These are phyloP conservation scores for Prosopis cineraria DNA, from an alignment of 306 rosid genomes.

Conservation along the genomic window DNA sequence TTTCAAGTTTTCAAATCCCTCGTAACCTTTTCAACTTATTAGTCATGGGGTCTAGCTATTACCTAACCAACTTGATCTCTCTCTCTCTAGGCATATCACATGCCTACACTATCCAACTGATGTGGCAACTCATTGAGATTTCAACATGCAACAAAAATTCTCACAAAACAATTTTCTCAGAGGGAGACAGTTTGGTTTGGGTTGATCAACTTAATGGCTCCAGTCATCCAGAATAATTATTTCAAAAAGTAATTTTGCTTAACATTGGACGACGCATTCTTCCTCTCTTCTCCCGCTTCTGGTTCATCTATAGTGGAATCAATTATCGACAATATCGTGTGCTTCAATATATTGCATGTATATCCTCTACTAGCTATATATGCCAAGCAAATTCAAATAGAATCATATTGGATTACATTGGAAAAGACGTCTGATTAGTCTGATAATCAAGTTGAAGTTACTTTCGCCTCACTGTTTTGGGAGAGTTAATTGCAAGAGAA, in stretches of 20 bases:
- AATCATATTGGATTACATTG: not conserved
- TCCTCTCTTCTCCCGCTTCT: not conserved
- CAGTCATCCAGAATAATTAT: constrained; percentile 5
- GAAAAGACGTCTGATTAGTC: not conserved
- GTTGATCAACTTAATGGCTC: constrained; percentile 4
- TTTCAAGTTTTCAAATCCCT: not conserved
- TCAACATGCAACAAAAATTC: constrained; percentile 18
- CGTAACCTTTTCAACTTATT: not conserved
- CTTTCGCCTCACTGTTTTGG: not conserved
- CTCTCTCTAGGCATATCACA: constrained; percentile 14
- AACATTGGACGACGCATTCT: not conserved
- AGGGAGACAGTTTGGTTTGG: not conserved
- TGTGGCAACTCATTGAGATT: constrained; percentile 15
- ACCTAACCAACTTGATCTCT: constrained; percentile 15
- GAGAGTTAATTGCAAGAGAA: not conserved
- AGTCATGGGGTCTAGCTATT: constrained; percentile 3
- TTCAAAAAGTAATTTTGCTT: constrained; percentile 3
- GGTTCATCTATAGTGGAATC: not conserved
- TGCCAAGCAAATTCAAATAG: not conserved
- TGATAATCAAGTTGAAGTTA: not conserved
- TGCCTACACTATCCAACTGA: constrained; percentile 21
- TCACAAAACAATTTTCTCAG: not conserved
- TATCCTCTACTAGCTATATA: not conserved
- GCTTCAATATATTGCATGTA: not conserved
- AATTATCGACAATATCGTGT: not conserved